Base-by-base conservation (phyloP, 306 rosid genomes). In the Fragaria vesca region DNA sequence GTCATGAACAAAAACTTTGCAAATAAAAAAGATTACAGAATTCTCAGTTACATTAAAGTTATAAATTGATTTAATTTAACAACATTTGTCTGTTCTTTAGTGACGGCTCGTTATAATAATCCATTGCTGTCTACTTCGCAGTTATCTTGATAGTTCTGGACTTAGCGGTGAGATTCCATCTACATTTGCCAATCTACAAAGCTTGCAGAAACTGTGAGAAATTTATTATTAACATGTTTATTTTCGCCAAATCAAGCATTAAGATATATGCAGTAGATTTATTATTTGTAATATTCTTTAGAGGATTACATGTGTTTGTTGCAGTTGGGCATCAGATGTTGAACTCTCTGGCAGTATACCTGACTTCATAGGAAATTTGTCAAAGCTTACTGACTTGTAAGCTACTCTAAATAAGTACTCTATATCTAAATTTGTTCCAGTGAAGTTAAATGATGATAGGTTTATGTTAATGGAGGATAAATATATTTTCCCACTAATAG, bases 121-220 rank as follows among this genome's bases (percentile, higher is more conserved):
- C 12, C 8, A 12, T 54, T 36, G 63, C 76, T 76, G 72, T 85
- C 76, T 80, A 1, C 74, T 40, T 85, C 51, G 65, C 90, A 92
- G 97, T 71, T 92, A 90, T 75, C 12, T 88, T 24, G 91, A 81
- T 85, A 94, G 98, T 78, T 85, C 89, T 7, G 96, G 98, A 81
- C 72, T 89, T 42, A 82, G 93, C 26, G 98, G 98, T 40, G 86
- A 85, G 78, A 88, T 94, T 84, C 98, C 97, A 76, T 75, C 88
- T 62, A 79, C 96, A 80, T 85, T 94, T 89, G 81, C 91, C 28
- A 76, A 82, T 45, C 86, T 94, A 1, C 81, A 3, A 28, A 92
- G 74, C 84, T 71, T 94, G 85, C 3, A 0, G 4, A 67, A 5
- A 71, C 28, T 92, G 98, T 90, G 91, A 93, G 89, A 82, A 58